Evolutionary conservation across 2,329 filamentous ascomycete genomes (phyloP).

Genomic region (Monosporascus ibericus): DNA sequence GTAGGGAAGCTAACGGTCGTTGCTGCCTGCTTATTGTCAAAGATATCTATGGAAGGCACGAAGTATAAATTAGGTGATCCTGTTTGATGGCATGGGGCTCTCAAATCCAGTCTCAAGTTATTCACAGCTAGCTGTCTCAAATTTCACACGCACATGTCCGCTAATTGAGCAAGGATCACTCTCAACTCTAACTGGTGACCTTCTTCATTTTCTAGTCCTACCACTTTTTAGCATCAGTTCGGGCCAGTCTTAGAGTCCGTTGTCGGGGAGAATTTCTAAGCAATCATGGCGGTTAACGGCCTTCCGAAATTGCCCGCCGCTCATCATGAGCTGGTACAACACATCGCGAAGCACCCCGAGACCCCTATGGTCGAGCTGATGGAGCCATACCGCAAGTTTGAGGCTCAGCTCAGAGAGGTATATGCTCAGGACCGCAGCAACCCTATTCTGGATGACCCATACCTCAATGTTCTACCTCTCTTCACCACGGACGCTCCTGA

Average conservation of each 20-base stretch:
- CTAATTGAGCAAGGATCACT: too few relatives aligned
- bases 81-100: too few relatives aligned
- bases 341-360: conserved; percentile 50
- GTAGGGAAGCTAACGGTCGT: background rate
- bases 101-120: too few relatives aligned
- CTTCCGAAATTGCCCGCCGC: conserved; percentile 42
- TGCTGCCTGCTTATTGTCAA: background rate
- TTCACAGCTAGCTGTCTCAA: too few relatives aligned
- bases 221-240: background rate
- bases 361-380: conserved; percentile 52
- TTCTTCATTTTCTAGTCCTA: too few relatives aligned
- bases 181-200: too few relatives aligned
- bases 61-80: too few relatives aligned
- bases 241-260: background rate
- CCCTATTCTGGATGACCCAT: conserved; percentile 46
- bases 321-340: conserved; percentile 38
- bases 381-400: conserved; percentile 61
- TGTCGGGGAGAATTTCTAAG: background rate
- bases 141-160: too few relatives aligned
- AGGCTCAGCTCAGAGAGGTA: conserved; percentile 58
- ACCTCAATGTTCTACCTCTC: conserved; percentile 60
- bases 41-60: background rate
- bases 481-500: conserved; percentile 51
- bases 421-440: conserved; percentile 64
- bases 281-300: conserved; percentile 29